A percentile compares a stretch with the other conserved stretches of the same genome.
phyloP scores from a whole-genome alignment of 2,329 filamentous ascomycete genomes.

The Epichloe gansuensis region DNA sequence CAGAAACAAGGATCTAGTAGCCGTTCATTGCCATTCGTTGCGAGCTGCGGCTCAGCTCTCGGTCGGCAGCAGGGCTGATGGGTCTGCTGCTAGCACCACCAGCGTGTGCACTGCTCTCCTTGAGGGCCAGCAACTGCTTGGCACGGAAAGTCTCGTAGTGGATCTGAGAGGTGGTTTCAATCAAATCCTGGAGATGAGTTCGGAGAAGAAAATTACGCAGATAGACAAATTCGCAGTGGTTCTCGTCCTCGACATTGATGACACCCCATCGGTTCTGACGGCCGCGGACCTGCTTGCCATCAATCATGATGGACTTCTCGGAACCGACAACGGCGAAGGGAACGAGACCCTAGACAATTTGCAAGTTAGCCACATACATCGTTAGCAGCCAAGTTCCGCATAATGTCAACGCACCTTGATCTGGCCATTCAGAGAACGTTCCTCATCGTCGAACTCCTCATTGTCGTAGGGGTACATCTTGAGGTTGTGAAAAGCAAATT shows the following conservation, averaged over 20 bases:
- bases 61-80: constrained; percentile 88
- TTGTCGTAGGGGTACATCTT: constrained; percentile 99
- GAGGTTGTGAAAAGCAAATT: constrained; percentile 98
- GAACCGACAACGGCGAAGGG: constrained; percentile 97
- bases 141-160: constrained; percentile 99
- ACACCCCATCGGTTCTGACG: constrained; percentile 99
- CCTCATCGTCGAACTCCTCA: constrained; percentile 95
- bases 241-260: constrained; percentile 99
- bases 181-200: constrained; percentile 95
- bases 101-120: constrained; percentile 88
- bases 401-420: constrained; percentile 62
- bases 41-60: constrained; percentile 91
- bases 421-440: constrained; percentile 81
- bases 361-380: constrained; percentile 1
- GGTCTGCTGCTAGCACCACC: constrained; percentile 65
- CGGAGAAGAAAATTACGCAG: constrained; percentile 96
- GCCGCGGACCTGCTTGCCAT: constrained; percentile 92
- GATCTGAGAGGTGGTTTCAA: constrained; percentile 98
- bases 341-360: constrained; percentile 57
- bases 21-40: constrained; percentile 99
- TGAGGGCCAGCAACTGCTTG: constrained; percentile 93
- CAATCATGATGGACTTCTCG: constrained; percentile 94
- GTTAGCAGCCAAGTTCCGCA: background rate
- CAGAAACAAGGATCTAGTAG: constrained; percentile 49
- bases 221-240: constrained; percentile 98